A percentile compares a stretch with the other conserved stretches of the same genome.
These are phyloP conservation scores for Solanum pinnatisectum DNA, from an alignment of 257 asterid genomes.

Conservation along the genomic window DNA sequence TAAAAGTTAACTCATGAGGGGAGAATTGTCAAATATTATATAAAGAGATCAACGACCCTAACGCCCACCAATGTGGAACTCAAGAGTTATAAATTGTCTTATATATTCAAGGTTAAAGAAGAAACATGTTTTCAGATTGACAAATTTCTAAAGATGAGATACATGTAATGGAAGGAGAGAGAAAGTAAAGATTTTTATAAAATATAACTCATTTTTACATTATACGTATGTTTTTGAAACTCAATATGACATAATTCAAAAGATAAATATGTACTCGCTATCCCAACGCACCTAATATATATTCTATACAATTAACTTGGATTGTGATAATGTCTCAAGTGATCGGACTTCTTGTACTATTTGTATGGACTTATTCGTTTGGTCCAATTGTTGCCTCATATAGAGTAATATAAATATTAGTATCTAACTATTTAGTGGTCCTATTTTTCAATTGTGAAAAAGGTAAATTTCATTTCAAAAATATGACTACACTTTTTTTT, in stretches of 20 bases:
- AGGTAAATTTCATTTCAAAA: background rate
- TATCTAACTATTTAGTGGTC: background rate
- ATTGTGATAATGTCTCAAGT: background rate
- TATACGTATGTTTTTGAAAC: background rate
- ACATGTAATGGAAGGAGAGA: rapidly evolving
- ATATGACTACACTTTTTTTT: background rate
- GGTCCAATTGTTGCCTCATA: background rate
- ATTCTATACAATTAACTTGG: background rate
- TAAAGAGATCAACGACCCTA: background rate
- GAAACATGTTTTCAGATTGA: background rate
- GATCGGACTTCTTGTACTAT: background rate
- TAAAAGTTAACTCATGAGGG: too few species aligned
- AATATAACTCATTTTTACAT: background rate
- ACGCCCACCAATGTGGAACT: background rate
- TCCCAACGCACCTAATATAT: background rate
- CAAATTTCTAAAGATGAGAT: too few species aligned
- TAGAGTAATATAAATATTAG: background rate
- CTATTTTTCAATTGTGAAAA: background rate
- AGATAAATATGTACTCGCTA: background rate
- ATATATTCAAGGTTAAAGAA: background rate
- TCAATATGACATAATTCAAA: background rate
- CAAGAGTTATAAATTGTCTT: background rate
- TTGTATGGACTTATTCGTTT: background rate
- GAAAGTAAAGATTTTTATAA: background rate
- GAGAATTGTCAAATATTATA: too few species aligned